Percentiles rank a stretch among this genome's conserved stretches.
Conservation (phyloP, 371 early-diverging fungal species). For the Mucor racemosus region DNA sequence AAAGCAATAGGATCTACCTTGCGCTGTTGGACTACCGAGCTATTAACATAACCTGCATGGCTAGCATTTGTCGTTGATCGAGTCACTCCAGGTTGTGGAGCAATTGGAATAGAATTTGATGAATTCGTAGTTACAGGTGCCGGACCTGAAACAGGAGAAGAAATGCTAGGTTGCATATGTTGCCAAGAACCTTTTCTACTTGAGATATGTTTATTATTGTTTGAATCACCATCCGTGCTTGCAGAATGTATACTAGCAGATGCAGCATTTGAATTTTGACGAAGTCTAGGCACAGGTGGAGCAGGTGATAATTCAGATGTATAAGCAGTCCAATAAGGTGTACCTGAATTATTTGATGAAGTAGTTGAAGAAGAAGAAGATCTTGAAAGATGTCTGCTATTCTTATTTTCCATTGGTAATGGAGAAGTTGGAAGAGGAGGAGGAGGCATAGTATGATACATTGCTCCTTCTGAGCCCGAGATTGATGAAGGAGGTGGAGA, state of each 20-base stretch:
- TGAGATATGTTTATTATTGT: not conserved
- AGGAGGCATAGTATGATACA: conserved; percentile 10
- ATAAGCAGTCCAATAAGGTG: conserved; percentile 16
- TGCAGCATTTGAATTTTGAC: conserved; percentile 30
- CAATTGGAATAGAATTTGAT: not conserved
- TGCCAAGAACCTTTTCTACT: conserved; percentile 31
- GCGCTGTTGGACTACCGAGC: conserved; percentile 41
- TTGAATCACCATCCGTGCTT: conserved; percentile 25
- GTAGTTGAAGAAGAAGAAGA: conserved; percentile 27
- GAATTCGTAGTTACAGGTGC: not conserved
- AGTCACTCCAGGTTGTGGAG: not conserved
- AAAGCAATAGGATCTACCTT: conserved; percentile 48
- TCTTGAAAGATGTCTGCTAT: conserved; percentile 20
- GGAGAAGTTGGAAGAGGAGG: conserved; percentile 20
- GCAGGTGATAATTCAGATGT: conserved; percentile 18
- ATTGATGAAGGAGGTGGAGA: conserved; percentile 38
- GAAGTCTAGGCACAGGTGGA: conserved; percentile 24
- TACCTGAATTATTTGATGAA: conserved; percentile 17
- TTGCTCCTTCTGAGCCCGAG: conserved; percentile 11
- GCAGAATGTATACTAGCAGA: conserved; percentile 26
- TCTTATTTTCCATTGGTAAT: not conserved
- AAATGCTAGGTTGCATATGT: conserved; percentile 16
- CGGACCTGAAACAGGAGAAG: not conserved
- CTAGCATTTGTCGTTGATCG: conserved; percentile 19
- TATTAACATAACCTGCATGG: conserved; percentile 21